Evolutionary conservation across 805 yeast species (phyloP).

Genomic region (Suhomyces prunicola): DNA sequence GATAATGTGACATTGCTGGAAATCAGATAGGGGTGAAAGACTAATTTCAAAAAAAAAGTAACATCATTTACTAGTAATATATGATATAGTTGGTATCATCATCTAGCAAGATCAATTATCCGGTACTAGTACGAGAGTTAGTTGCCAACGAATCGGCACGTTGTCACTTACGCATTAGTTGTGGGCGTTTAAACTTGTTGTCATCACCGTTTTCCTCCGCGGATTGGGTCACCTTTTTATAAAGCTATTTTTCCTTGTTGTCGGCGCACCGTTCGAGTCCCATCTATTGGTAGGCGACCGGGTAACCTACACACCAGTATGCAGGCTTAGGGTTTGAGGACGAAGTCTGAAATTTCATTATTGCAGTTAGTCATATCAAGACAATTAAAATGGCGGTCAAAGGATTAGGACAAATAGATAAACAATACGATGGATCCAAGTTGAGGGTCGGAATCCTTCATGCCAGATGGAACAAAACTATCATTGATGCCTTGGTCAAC

Average conservation of each 20-base stretch:
- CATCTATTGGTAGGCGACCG: background rate
- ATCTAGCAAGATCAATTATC: background rate
- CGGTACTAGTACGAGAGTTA: background rate
- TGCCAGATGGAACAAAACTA: conserved; percentile 88
- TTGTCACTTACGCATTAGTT: background rate
- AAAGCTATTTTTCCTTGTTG: background rate
- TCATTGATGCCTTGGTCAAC: conserved; percentile 73
- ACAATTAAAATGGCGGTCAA: conserved; percentile 59
- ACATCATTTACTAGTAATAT: conserved; percentile 8
- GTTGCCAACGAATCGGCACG: background rate
- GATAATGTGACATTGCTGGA: background rate
- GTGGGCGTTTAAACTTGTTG: background rate
- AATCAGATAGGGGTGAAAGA: conserved; percentile 96
- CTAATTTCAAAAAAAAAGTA: conserved; percentile 26
- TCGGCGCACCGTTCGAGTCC: background rate
- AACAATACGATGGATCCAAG: conserved; percentile 60
- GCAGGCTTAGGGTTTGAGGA: background rate
- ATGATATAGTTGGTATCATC: conserved; percentile 7
- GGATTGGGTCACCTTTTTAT: background rate
- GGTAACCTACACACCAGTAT: background rate
- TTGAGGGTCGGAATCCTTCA: conserved; percentile 83
- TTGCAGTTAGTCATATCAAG: background rate
- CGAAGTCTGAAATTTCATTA: background rate
- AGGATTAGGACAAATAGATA: conserved; percentile 76
- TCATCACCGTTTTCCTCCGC: background rate